Evolutionary conservation across 225 moss, liverwort and hornwort species (phyloP).

Genomic region (Neckera pumila): DNA sequence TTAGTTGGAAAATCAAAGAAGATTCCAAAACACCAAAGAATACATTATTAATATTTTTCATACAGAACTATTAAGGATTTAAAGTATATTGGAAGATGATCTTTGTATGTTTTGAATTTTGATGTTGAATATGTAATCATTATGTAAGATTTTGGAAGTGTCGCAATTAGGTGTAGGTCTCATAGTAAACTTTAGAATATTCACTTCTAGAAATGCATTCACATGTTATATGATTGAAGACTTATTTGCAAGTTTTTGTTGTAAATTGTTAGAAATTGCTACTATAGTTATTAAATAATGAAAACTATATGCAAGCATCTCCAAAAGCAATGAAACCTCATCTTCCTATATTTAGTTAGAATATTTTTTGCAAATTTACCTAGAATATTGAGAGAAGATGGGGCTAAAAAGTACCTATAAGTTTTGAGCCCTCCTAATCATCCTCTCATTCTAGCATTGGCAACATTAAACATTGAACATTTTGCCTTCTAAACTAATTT

Average conservation of each 20-base stretch:
- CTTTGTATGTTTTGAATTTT: not conserved
- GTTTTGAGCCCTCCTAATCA: not conserved
- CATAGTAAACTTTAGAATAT: not conserved
- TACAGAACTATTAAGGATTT: too few species aligned
- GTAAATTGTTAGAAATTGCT: too few species aligned
- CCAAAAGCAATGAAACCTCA: not conserved
- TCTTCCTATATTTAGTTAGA: not conserved
- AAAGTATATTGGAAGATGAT: not conserved
- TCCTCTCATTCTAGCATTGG: fast-evolving
- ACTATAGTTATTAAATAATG: too few species aligned
- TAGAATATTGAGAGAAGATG: not conserved
- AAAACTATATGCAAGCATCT: not conserved
- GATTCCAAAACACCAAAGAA: too few species aligned
- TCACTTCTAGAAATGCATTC: not conserved
- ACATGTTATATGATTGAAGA: not conserved
- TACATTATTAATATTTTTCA: not conserved
- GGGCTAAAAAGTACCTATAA: not conserved
- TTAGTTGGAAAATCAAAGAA: not conserved
- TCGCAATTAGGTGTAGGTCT: fast-evolving
- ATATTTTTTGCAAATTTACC: not conserved
- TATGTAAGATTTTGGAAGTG: not conserved
- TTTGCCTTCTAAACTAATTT: not conserved
- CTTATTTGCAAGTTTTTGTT: not conserved
- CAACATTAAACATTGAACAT: too few species aligned
- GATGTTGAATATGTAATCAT: not conserved